A percentile compares a stretch with the other conserved stretches of the same genome.
These are phyloP conservation scores for Buxus sempervirens DNA, from an alignment of 164 flowering plant genomes.

Conservation along the genomic window DNA sequence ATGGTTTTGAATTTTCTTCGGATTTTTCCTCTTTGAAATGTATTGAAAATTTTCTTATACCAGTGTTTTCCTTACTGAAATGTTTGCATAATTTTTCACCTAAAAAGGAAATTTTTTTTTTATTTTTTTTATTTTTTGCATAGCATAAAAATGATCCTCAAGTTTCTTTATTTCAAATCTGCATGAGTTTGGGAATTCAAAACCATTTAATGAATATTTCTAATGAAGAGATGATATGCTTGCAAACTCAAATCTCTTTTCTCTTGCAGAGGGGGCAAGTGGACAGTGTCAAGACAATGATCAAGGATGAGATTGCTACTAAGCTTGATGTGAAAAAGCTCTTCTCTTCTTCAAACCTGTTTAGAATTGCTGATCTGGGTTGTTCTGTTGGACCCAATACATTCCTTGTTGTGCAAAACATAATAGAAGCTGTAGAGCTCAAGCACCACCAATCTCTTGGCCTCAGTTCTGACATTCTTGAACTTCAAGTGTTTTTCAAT, in stretches of 20 bases:
- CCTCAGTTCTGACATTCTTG: slow-evolving; percentile 4
- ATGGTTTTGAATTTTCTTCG: no score
- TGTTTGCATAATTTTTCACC: no score
- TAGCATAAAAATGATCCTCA: no score
- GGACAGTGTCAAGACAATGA: slow-evolving; percentile 5
- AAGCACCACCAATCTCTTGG: slow-evolving; percentile 11
- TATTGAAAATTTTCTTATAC: no score
- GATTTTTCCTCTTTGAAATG: no score
- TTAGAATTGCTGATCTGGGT: slow-evolving; percentile 25
- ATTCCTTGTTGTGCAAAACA: slow-evolving; percentile 13
- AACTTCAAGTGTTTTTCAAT: slow-evolving; percentile 28
- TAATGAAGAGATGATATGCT: no score
- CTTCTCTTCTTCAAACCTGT: not conserved
- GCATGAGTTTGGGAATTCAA: no score
- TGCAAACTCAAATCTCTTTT: not conserved
- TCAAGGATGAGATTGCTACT: slow-evolving; percentile 3
- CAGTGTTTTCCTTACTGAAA: no score
- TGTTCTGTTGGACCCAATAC: slow-evolving; percentile 32
- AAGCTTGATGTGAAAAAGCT: slow-evolving; percentile 7
- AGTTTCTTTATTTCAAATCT: no score
- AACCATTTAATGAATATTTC: no score
- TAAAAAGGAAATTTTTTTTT: no score
- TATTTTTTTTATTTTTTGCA: no score
- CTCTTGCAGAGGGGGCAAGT: slow-evolving; percentile 13
- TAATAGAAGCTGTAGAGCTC: slow-evolving; percentile 19